Evolutionary conservation across 441 rosid genomes (phyloP).

Genomic region (Lepidium campestre): DNA sequence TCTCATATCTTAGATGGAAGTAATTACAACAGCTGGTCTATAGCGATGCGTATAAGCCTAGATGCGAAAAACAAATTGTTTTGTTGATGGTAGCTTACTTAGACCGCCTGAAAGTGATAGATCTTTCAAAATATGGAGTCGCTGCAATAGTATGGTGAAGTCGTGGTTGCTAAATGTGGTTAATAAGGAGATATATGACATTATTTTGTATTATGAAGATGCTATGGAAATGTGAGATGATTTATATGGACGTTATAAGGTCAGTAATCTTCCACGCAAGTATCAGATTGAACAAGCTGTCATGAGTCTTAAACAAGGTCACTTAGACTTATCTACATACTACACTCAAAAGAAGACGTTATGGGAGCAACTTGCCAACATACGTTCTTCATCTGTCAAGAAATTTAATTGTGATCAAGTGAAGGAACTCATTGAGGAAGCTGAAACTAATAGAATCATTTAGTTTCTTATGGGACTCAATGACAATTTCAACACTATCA

Average conservation of each 20-base stretch:
- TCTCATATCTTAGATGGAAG: neutral
- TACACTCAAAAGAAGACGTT: neutral
- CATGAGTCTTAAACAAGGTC: neutral
- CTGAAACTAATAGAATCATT: neutral
- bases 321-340: neutral
- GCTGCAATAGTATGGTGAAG: neutral
- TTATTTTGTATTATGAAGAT: neutral
- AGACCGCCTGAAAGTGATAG: neutral
- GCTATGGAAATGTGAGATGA: neutral
- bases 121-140: neutral
- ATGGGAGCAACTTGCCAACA: neutral
- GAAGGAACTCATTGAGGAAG: neutral
- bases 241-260: neutral
- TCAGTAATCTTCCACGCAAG: neutral
- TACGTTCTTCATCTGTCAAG: too few relatives aligned
- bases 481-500: neutral
- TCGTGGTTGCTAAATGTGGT: neutral
- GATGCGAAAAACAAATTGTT: neutral
- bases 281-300: neutral
- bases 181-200: neutral
- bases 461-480: neutral
- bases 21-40: neutral
- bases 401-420: neutral
- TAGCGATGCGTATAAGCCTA: neutral
- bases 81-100: neutral